Conservation (phyloP, 192 early-diverging fungal species). For the Coemansia sp. region DNA sequence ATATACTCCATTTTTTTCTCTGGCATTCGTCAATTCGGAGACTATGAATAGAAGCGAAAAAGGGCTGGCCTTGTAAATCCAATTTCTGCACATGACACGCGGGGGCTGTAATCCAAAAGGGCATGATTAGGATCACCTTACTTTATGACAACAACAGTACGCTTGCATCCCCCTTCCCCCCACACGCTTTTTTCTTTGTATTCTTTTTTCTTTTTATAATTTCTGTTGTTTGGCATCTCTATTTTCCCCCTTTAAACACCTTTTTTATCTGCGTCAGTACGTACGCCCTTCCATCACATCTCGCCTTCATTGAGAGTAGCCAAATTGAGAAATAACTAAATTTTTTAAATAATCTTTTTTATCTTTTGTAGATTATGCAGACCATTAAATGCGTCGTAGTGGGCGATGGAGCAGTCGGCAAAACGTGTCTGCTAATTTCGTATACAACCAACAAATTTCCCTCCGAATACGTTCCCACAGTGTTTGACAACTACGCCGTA, state of each 20-base stretch:
- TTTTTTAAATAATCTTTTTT: neutral
- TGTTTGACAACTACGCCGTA: conserved; percentile 93
- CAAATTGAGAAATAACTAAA: neutral
- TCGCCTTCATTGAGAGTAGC: neutral
- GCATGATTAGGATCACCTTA: too few species aligned
- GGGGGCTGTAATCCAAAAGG: too few species aligned
- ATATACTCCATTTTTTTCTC: neutral
- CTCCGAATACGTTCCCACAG: conserved; percentile 82
- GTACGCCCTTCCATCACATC: neutral
- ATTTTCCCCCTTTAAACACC: conserved; percentile 1
- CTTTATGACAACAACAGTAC: neutral
- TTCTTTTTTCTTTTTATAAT: conserved; percentile 2
- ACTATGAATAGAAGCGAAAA: too few species aligned
- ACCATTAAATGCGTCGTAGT: conserved; percentile 60
- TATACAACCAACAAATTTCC: conserved; percentile 83
- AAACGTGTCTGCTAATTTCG: conserved; percentile 83
- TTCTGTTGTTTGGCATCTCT: neutral
- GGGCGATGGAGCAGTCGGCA: conserved; percentile 88
- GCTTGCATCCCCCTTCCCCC: neutral
- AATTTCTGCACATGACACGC: too few species aligned
- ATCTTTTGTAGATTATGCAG: neutral
- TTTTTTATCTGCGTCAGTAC: conserved; percentile 1
- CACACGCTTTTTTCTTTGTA: neutral
- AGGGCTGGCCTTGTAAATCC: too few species aligned
- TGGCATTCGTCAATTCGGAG: too few species aligned